Percentiles rank a stretch among this genome's conserved stretches.
These are phyloP conservation scores for Cronartium ribicola DNA, from an alignment of 1,284 basidiomycete genomes.

Conservation along the genomic window DNA sequence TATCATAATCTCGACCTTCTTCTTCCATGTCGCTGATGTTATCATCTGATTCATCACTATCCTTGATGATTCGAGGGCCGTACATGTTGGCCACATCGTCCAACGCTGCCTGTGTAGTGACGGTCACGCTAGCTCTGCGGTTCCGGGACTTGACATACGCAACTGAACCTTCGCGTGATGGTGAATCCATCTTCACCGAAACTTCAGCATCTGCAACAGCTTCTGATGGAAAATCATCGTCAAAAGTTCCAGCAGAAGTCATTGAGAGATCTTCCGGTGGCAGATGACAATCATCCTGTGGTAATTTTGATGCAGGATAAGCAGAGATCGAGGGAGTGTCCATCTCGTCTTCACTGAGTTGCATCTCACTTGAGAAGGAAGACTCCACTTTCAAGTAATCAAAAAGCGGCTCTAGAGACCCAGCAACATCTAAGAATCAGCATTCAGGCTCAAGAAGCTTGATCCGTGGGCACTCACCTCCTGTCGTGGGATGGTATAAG, in stretches of 20 bases:
- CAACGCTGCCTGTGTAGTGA: constrained; percentile 38
- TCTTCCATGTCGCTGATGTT: constrained; percentile 31
- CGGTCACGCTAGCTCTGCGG: constrained; percentile 29
- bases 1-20: constrained; percentile 25
- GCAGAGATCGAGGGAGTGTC: constrained; percentile 13
- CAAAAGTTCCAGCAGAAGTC: constrained; percentile 15
- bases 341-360: constrained; percentile 35
- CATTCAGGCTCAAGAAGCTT: not conserved
- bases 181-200: constrained; percentile 38
- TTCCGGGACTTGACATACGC: constrained; percentile 31
- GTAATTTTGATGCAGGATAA: not conserved
- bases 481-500: constrained; percentile 21
- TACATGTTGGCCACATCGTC: constrained; percentile 38
- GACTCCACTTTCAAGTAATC: constrained; percentile 27
- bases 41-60: constrained; percentile 40
- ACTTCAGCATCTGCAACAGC: constrained; percentile 39
- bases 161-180: constrained; percentile 7
- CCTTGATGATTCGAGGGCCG: constrained; percentile 11
- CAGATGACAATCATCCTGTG: constrained; percentile 25
- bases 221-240: constrained; percentile 23
- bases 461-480: constrained; percentile 16
- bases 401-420: constrained; percentile 30
- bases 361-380: constrained; percentile 34
- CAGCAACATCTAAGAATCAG: not conserved
- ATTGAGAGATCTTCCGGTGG: constrained; percentile 1